Base-by-base conservation (phyloP, 1,284 basidiomycete genomes). In the Ustilago tritici region DNA sequence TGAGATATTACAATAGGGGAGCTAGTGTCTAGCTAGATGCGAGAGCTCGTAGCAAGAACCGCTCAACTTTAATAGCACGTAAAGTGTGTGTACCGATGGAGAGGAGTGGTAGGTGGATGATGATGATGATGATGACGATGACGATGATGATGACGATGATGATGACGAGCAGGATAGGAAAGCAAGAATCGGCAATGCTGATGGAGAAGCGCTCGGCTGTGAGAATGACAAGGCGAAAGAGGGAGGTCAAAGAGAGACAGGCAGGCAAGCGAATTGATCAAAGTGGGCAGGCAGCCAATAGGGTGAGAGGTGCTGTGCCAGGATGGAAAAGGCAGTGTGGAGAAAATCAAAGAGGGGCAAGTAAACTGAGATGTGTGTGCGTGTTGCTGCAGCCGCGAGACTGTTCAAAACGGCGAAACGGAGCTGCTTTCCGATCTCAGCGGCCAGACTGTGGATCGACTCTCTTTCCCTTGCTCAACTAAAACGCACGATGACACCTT, bases 351-450 rank as follows among this genome's bases (percentile, higher is more conserved):
- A 23, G 28, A 23, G 28, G 49, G 49, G 49, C n/a, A 50, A 50
- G 23, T 50, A 50, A 38, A 14, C 36, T 38, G 36, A 38, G 36
- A 9, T 9, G 19, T 3, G 47, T 17, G 40, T 49, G 28, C 17
- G 50, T 53, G 50, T 34, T 35, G 31, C n/a, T 53, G 46, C 46
- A 47, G 46, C 14, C 38, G 38, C 38, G 15, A 40, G 11, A 19
- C 32, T 19, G 15, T 54, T 54, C 32, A 19, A 40, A 38, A 36
- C 23, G 14, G 46, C 9, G 11, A 49, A 19, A 19, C 55, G 55
- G 55, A 56, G 35, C 41, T 50, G 57, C 23, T 19, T 59, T 59
- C 57, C 57, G 57, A 59, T 59, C 56, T 58, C 56, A 47, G 23
- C 34, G 41, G 40, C 15, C 14, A 41, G 40, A 41, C 40, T 41